These are phyloP conservation scores for Trichoderma sp. DNA, from an alignment of 2,329 filamentous ascomycete genomes.

Conservation along the genomic window DNA sequence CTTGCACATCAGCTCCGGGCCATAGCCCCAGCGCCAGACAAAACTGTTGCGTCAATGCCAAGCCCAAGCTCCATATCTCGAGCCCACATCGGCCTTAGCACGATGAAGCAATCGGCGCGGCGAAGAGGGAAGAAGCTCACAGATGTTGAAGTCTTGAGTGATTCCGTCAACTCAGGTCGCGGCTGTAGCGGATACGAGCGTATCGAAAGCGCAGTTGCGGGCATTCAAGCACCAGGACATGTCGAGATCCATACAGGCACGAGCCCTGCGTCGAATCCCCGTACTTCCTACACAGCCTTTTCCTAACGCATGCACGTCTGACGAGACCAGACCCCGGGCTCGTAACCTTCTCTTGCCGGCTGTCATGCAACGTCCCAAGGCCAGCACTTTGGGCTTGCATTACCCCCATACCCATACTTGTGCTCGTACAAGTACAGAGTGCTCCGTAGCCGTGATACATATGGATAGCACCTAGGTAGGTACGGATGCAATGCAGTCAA, in stretches of 20 bases:
- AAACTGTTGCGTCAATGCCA: slow-evolving; percentile 17
- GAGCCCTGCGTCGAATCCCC: background rate
- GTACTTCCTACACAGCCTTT: slow-evolving; percentile 4
- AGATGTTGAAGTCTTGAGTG: background rate
- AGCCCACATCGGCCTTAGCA: background rate
- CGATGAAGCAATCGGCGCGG: background rate
- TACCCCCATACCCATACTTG: background rate
- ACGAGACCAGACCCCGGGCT: slow-evolving; percentile 11
- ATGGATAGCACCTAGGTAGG: background rate
- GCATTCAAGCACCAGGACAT: background rate
- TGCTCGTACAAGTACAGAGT: background rate
- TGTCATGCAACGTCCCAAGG: slow-evolving; percentile 16
- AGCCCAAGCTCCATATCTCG: slow-evolving; percentile 3
- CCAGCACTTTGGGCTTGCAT: background rate
- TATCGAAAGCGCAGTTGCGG: background rate
- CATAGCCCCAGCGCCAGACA: slow-evolving; percentile 12
- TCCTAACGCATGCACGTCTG: slow-evolving; percentile 18
- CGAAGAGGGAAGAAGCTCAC: background rate
- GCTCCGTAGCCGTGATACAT: background rate
- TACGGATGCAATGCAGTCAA: background rate
- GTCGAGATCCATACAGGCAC: background rate
- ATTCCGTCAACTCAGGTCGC: background rate
- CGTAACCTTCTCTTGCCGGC: slow-evolving; percentile 11
- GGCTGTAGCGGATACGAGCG: slow-evolving; percentile 6
- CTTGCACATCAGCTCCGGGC: slow-evolving; percentile 12